Evolutionary conservation across 2,329 filamentous ascomycete species (phyloP).

Genomic region (Neurospora sp.): DNA sequence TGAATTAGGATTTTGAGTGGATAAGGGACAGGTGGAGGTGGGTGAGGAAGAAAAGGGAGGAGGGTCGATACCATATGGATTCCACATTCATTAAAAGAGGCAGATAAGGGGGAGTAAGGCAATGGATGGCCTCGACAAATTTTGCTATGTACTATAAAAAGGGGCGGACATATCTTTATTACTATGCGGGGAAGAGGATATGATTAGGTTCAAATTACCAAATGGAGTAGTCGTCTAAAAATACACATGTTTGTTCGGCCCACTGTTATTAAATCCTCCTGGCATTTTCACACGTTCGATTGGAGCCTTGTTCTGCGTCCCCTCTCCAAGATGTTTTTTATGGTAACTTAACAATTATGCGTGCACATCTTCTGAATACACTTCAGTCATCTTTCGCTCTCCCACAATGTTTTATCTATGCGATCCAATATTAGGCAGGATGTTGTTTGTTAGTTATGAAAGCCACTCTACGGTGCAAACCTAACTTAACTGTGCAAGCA

Average conservation of each 20-base stretch:
- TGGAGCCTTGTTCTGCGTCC: background rate
- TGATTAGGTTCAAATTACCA: background rate
- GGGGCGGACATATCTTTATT: background rate
- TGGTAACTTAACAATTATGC: background rate
- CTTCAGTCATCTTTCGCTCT: background rate
- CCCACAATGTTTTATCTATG: background rate
- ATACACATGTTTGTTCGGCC: background rate
- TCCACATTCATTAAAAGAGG: background rate
- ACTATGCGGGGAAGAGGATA: background rate
- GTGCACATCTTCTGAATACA: background rate
- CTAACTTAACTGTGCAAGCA: background rate
- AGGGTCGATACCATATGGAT: background rate
- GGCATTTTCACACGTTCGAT: background rate
- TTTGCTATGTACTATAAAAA: background rate
- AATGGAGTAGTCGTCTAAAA: background rate
- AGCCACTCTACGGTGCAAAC: background rate
- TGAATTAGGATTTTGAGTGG: conserved; percentile 22
- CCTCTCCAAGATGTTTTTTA: background rate
- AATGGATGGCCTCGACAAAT: background rate
- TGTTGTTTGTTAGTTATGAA: background rate
- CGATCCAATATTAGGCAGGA: background rate
- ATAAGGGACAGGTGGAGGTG: background rate
- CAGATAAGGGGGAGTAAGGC: background rate
- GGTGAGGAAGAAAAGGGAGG: background rate
- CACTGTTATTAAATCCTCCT: background rate